Evolutionary conservation across 2,329 filamentous ascomycete genomes (phyloP).

Genomic region (Neophaeococcomyces mojaviensis): DNA sequence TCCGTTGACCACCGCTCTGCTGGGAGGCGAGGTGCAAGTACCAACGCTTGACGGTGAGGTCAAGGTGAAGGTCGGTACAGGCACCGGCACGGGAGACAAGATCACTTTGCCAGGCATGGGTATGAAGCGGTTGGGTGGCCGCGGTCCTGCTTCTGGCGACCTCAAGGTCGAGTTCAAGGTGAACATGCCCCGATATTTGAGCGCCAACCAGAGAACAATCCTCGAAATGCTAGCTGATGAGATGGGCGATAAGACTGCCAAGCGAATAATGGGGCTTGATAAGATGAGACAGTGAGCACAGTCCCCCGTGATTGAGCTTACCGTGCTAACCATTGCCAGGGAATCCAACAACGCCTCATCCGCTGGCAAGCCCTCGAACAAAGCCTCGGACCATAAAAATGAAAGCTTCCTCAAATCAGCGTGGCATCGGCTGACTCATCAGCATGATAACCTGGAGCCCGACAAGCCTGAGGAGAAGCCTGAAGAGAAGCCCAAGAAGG

Average conservation of each 20-base stretch:
- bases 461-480: constrained; percentile 25
- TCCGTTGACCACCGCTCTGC: constrained; percentile 82
- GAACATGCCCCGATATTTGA: constrained; percentile 88
- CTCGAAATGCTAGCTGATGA: constrained; percentile 95
- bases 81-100: constrained; percentile 85
- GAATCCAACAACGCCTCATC: constrained; percentile 28
- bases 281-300: constrained; percentile 45
- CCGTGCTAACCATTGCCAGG: constrained; percentile 49
- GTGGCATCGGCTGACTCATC: constrained; percentile 86
- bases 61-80: constrained; percentile 82
- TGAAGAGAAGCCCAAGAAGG: constrained; percentile 17
- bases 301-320: constrained; percentile 79
- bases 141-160: constrained; percentile 66
- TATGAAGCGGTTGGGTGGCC: constrained; percentile 74
- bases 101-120: constrained; percentile 85
- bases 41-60: constrained; percentile 87
- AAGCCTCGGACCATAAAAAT: constrained; percentile 53
- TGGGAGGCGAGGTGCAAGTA: constrained; percentile 82
- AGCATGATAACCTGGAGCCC: constrained; percentile 37
- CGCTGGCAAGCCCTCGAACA: constrained; percentile 19
- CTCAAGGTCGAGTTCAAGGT: constrained; percentile 92
- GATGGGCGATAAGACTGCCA: constrained; percentile 85
- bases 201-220: constrained; percentile 82
- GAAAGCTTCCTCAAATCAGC: constrained; percentile 89
- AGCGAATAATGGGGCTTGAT: constrained; percentile 78